A percentile compares a stretch with the other conserved stretches of the same genome.
Conservation (phyloP, 257 asterid genomes). For the Thymus quinquecostatus region DNA sequence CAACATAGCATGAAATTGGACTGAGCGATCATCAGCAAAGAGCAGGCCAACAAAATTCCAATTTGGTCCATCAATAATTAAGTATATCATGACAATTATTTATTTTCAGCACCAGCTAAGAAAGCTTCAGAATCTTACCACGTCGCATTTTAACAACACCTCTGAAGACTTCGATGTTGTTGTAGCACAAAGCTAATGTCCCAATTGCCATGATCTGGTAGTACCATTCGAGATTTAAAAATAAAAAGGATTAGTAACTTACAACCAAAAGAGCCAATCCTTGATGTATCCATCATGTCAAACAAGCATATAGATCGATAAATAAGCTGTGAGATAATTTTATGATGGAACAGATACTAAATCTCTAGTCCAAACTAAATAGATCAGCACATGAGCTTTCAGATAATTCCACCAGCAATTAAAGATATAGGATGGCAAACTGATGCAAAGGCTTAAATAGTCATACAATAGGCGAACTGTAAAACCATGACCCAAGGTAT, state of each 20-base stretch:
- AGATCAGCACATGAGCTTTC: neutral
- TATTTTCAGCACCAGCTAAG: neutral
- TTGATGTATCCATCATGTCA: slow-evolving; percentile 5
- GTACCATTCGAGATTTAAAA: slow-evolving; percentile 22
- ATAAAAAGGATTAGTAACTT: slow-evolving; percentile 23
- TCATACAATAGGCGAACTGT: slow-evolving; percentile 14
- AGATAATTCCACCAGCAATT: neutral
- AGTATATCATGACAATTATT: neutral
- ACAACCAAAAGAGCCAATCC: slow-evolving; percentile 12
- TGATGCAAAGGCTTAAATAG: neutral
- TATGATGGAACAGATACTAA: neutral
- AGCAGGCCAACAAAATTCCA: neutral
- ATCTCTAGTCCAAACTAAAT: neutral
- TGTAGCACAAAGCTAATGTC: slow-evolving; percentile 82
- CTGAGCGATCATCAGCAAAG: neutral
- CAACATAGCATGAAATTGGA: slow-evolving; percentile 17
- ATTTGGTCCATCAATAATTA: neutral
- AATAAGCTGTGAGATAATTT: neutral
- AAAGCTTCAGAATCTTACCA: slow-evolving; percentile 52
- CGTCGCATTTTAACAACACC: slow-evolving; percentile 96
- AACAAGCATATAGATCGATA: slow-evolving; percentile 10
- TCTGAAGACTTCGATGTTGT: slow-evolving; percentile 85
- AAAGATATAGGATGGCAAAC: neutral
- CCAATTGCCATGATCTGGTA: slow-evolving; percentile 92
- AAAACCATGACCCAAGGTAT: slow-evolving; percentile 12